Conservation (phyloP, 441 rosid genomes). For the Euphorbia schlechtendalii region DNA sequence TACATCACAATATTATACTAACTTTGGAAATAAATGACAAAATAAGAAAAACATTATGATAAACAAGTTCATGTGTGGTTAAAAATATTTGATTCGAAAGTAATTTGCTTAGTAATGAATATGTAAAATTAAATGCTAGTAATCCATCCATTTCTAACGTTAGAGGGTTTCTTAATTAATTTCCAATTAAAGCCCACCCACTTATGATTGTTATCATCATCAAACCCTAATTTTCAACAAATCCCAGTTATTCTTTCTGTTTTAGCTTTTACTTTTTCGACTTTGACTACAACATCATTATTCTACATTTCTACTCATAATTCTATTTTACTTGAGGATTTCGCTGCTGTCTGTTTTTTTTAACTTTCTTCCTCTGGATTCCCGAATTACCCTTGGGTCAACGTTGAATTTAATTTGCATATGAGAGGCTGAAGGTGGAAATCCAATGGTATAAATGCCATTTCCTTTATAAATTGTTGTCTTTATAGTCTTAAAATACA, state of each 20-base stretch:
- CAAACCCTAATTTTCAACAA: constrained; percentile 27
- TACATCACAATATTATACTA: too few relatives aligned
- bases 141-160: constrained; percentile 4
- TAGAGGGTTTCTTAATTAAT: constrained; percentile 25
- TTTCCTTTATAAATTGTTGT: too few relatives aligned
- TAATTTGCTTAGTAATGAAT: too few relatives aligned
- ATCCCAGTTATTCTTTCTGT: constrained; percentile 18
- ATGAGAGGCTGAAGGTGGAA: background rate
- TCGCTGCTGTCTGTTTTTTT: background rate
- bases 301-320: constrained; percentile 11
- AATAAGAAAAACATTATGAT: too few relatives aligned
- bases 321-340: constrained; percentile 19
- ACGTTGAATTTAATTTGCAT: constrained; percentile 17
- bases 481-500: background rate
- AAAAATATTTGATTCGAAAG: too few relatives aligned
- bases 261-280: constrained; percentile 8
- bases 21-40: too few relatives aligned
- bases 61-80: too few relatives aligned
- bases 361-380: constrained; percentile 5
- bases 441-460: constrained; percentile 8
- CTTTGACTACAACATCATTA: constrained; percentile 12
- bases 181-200: constrained; percentile 24
- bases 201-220: constrained; percentile 25
- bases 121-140: too few relatives aligned
- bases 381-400: constrained; percentile 9